These are phyloP conservation scores for Panus rudis DNA, from an alignment of 768 basidiomycete genomes.

Conservation along the genomic window DNA sequence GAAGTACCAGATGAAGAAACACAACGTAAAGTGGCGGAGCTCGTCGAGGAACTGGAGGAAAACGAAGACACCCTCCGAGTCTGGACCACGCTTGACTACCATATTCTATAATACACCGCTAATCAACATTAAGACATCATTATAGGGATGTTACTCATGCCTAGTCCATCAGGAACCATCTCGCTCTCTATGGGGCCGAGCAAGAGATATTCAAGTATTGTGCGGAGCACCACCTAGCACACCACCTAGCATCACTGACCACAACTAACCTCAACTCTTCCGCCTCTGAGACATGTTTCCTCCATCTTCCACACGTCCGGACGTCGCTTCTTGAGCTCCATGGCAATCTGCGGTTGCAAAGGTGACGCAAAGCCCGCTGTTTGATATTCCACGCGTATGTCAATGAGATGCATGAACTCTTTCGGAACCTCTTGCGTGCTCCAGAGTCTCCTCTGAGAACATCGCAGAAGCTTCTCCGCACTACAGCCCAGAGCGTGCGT, in stretches of 20 bases:
- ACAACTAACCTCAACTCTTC: slow-evolving; percentile 7
- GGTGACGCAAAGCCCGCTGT: not conserved
- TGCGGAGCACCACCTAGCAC: no score
- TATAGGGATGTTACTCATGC: no score
- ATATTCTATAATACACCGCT: no score
- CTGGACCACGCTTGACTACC: slow-evolving; percentile 47
- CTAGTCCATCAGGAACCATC: no score
- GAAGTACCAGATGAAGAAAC: slow-evolving; percentile 34
- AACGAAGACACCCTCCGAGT: slow-evolving; percentile 53
- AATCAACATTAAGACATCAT: no score
- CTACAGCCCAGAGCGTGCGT: no score
- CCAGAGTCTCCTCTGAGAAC: no score
- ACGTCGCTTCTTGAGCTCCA: slow-evolving; percentile 5
- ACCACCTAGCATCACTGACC: slow-evolving; percentile 6
- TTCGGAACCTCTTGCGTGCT: no score
- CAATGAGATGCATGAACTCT: slow-evolving; percentile 5
- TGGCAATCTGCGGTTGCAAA: slow-evolving; percentile 7
- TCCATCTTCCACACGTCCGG: slow-evolving; percentile 5
- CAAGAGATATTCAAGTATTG: no score
- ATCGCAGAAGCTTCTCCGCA: no score
- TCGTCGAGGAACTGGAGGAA: slow-evolving; percentile 48
- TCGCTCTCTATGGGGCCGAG: no score
- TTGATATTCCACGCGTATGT: slow-evolving; percentile 3
- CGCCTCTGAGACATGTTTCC: slow-evolving; percentile 11
- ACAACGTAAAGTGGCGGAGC: slow-evolving; percentile 29